Evolutionary conservation across 176 grass and related monocot genomes (phyloP).

Genomic region (Ampelocalamus luodianensis): DNA sequence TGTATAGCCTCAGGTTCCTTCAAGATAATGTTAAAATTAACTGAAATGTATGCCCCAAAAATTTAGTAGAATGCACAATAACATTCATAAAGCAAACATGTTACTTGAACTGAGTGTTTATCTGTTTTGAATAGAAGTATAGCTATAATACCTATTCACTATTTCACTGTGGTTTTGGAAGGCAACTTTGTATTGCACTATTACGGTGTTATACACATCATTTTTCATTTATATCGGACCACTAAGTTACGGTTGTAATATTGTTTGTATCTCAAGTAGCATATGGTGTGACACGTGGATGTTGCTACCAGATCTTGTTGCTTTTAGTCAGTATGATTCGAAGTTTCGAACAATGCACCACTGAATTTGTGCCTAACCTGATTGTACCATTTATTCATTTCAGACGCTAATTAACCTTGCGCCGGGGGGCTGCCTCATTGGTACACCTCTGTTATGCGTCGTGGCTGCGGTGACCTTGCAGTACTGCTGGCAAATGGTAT

Average conservation of each 20-base stretch:
- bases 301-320: background rate
- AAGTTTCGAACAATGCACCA: constrained; percentile 7
- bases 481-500: constrained; percentile 77
- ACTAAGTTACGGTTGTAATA: background rate
- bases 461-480: constrained; percentile 62
- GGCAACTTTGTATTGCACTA: constrained; percentile 19
- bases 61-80: background rate
- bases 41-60: background rate
- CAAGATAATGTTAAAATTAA: background rate
- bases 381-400: constrained; percentile 38
- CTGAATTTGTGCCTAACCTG: constrained; percentile 26
- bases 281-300: background rate
- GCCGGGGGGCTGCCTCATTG: constrained; percentile 75
- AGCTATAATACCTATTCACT: background rate
- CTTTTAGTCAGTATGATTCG: constrained; percentile 24
- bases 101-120: background rate
- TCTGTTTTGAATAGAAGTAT: background rate
- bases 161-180: background rate
- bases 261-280: background rate
- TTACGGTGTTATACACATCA: background rate
- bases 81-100: background rate
- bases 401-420: constrained; percentile 90
- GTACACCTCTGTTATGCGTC: constrained; percentile 65
- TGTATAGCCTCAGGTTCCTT: background rate
- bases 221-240: background rate